These are phyloP conservation scores for Heliosperma pusillum DNA, from an alignment of 148 eudicot genomes.

Conservation along the genomic window DNA sequence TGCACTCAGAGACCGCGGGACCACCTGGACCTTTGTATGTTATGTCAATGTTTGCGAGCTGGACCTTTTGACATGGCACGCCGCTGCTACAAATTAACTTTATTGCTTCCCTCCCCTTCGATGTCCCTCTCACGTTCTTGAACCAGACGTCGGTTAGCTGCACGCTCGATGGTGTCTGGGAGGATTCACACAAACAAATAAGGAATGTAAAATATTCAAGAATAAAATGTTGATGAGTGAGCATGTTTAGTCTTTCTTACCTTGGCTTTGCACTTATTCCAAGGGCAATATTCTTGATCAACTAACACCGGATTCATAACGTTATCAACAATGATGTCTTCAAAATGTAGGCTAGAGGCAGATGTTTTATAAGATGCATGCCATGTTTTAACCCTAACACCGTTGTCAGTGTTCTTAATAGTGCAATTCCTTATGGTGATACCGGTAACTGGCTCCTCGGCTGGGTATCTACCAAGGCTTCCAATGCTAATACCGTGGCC, in stretches of 20 bases:
- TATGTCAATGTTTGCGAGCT: constrained; percentile 42
- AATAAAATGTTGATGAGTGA: too few species aligned
- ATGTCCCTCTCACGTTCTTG: constrained; percentile 40
- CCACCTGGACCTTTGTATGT: constrained; percentile 29
- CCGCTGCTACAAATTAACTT: constrained; percentile 43
- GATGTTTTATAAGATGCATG: constrained; percentile 20
- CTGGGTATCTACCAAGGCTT: constrained; percentile 42
- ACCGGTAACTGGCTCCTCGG: constrained; percentile 35
- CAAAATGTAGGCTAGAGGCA: constrained; percentile 37
- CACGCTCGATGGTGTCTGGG: constrained; percentile 43
- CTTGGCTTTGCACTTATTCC: constrained; percentile 32
- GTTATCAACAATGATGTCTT: constrained; percentile 38
- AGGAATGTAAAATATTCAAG: too few species aligned
- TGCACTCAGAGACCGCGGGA: constrained; percentile 32
- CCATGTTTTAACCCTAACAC: constrained; percentile 58
- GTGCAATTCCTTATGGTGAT: constrained; percentile 45
- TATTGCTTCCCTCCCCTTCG: constrained; percentile 28
- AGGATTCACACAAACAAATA: not conserved
- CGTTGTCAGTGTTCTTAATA: constrained; percentile 39
- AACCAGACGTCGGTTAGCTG: constrained; percentile 36
- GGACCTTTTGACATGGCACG: constrained; percentile 33
- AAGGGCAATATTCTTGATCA: constrained; percentile 60
- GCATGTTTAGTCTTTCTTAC: not conserved
- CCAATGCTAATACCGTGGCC: too few species aligned
- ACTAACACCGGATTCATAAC: constrained; percentile 34